Conservation (phyloP, 352 stramenopile genomes). For the Phytophthora citricola region DNA sequence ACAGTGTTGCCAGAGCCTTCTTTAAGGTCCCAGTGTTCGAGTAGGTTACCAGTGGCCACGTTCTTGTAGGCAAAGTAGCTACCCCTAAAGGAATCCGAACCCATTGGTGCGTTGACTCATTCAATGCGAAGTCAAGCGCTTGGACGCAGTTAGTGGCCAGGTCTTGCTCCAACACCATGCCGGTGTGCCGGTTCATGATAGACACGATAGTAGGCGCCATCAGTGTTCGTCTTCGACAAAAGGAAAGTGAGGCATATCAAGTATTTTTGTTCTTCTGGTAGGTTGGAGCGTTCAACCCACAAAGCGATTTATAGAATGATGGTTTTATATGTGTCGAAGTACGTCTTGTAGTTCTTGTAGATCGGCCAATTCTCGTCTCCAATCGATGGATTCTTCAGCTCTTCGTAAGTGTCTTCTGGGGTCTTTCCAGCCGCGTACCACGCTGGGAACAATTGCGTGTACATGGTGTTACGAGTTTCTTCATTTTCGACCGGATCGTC, state of each 20-base stretch:
- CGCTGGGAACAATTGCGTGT: neutral
- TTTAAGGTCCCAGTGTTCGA: neutral
- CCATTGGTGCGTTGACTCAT: conserved; percentile 1
- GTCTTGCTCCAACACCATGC: conserved; percentile 1
- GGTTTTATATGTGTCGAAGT: neutral
- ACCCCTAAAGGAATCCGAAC: neutral
- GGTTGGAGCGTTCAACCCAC: neutral
- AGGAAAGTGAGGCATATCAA: neutral
- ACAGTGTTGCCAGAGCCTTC: neutral
- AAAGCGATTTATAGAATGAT: no score
- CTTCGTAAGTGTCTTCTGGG: neutral
- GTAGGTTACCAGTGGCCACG: neutral
- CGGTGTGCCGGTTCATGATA: conserved; percentile 1
- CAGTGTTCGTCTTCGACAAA: neutral
- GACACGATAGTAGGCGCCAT: conserved; percentile 1
- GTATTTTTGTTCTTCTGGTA: neutral
- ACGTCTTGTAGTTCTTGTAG: conserved; percentile 6
- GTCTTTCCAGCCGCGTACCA: conserved; percentile 4
- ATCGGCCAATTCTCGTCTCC: conserved; percentile 1
- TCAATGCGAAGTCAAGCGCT: neutral
- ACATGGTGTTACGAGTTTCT: conserved; percentile 3
- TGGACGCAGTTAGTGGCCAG: neutral
- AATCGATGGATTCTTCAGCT: neutral
- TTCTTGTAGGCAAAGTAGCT: conserved; percentile 6
- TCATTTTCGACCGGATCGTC: neutral